A percentile compares a stretch with the other conserved stretches of the same genome.
These are phyloP conservation scores for Glycyrrhiza uralensis DNA, from an alignment of 306 rosid species.

Conservation along the genomic window DNA sequence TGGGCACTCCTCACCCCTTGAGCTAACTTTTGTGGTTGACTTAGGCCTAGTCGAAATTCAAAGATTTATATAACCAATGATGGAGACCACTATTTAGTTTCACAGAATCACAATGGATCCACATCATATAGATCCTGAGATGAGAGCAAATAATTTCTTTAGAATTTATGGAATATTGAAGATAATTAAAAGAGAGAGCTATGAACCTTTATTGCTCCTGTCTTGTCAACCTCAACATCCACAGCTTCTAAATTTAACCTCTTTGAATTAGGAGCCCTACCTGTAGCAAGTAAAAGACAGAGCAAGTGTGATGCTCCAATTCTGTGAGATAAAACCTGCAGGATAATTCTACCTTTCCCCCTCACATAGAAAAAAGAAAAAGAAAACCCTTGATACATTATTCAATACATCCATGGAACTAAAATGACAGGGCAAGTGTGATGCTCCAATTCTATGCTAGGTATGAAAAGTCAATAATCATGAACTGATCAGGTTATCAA, in stretches of 20 bases:
- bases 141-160: not conserved
- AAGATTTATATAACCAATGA: no score
- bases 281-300: conserved; percentile 41
- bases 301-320: not conserved
- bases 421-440: not conserved
- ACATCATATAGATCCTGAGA: conserved; percentile 3
- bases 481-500: not conserved
- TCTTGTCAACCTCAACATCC: conserved; percentile 71
- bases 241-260: conserved; percentile 83
- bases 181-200: conserved; percentile 7
- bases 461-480: not conserved
- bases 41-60: no score
- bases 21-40: no score
- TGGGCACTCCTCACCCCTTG: no score
- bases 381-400: not conserved
- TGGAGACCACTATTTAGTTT: no score
- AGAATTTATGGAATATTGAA: conserved; percentile 9
- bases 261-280: conserved; percentile 83
- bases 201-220: conserved; percentile 76
- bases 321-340: conserved; percentile 11
- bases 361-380: not conserved
- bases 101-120: not conserved
- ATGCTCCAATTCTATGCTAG: not conserved
- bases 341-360: not conserved
- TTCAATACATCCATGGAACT: not conserved